Evolutionary conservation across 2,329 filamentous ascomycete genomes (phyloP).

Genomic region (Helicocarpus griseus): DNA sequence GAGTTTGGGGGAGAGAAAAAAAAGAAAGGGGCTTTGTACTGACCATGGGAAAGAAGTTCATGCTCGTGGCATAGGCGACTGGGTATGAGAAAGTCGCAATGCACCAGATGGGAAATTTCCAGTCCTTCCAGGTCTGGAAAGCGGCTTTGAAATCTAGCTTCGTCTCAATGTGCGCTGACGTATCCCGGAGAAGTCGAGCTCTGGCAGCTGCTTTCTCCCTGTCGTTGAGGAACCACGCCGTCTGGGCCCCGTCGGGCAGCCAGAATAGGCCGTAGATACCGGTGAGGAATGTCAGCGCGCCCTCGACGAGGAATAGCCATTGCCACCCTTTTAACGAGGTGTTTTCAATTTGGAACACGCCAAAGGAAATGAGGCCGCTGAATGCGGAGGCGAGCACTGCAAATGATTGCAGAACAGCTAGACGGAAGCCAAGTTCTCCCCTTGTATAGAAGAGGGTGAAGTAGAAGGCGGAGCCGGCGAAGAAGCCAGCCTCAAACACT

Average conservation of each 20-base stretch:
- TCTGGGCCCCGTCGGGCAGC: slow-evolving; percentile 23
- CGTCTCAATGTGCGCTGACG: not conserved
- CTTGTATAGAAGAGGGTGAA: not conserved
- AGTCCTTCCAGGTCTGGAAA: slow-evolving; percentile 19
- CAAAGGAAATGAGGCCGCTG: slow-evolving; percentile 32
- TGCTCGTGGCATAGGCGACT: not conserved
- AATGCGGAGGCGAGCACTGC: slow-evolving; percentile 17
- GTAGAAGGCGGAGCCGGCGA: not conserved
- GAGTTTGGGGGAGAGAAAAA: too few relatives aligned
- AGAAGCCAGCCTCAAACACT: not conserved
- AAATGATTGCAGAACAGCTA: not conserved
- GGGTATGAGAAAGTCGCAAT: not conserved
- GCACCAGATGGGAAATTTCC: not conserved
- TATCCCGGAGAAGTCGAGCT: not conserved
- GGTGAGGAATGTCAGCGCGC: slow-evolving; percentile 26
- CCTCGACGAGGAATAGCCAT: slow-evolving; percentile 38
- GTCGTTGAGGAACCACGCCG: slow-evolving; percentile 28
- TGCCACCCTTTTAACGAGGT: slow-evolving; percentile 38
- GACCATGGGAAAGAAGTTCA: not conserved
- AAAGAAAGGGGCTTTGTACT: too few relatives aligned
- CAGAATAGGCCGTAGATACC: slow-evolving; percentile 23
- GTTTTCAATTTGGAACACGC: slow-evolving; percentile 41
- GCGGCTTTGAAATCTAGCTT: not conserved
- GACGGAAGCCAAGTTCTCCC: not conserved
- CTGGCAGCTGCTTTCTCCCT: not conserved